A percentile compares a stretch with the other conserved stretches of the same genome.
These are phyloP conservation scores for Piper betle DNA, from an alignment of 164 flowering plant genomes.

Conservation along the genomic window DNA sequence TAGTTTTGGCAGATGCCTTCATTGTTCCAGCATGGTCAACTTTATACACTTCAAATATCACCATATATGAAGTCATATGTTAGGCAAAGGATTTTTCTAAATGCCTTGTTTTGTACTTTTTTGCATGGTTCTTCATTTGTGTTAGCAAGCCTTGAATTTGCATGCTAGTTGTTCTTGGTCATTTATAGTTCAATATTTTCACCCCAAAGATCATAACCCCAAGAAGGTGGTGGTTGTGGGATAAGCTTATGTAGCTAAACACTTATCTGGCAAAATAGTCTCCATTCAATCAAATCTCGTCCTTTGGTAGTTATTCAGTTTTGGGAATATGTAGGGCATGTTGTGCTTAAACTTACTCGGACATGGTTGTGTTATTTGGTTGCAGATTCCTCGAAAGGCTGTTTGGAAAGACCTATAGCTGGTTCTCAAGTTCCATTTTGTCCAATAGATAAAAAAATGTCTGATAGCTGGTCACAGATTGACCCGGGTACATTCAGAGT, in stretches of 20 bases:
- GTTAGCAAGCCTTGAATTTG: no score
- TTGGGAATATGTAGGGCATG: no score
- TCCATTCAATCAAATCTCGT: no score
- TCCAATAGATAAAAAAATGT: slow-evolving; percentile 75
- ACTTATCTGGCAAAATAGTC: no score
- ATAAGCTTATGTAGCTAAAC: no score
- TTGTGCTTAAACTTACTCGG: neutral
- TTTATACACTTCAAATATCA: neutral
- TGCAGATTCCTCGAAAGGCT: slow-evolving; percentile 68
- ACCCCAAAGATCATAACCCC: no score
- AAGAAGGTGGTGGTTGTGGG: no score
- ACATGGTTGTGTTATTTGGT: neutral
- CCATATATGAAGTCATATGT: neutral
- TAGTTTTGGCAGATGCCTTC: neutral
- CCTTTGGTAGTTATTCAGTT: no score
- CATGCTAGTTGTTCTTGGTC: no score
- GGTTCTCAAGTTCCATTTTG: slow-evolving; percentile 91
- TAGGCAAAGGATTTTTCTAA: neutral
- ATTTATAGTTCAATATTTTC: no score
- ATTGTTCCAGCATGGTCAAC: neutral
- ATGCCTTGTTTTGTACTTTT: neutral
- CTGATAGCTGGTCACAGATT: slow-evolving; percentile 79
- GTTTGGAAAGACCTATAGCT: slow-evolving; percentile 74
- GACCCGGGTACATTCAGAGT: slow-evolving; percentile 81
- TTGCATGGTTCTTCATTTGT: neutral